phyloP scores from a whole-genome alignment of 2,329 filamentous ascomycete species.

The Phaeosphaeria sp. region DNA sequence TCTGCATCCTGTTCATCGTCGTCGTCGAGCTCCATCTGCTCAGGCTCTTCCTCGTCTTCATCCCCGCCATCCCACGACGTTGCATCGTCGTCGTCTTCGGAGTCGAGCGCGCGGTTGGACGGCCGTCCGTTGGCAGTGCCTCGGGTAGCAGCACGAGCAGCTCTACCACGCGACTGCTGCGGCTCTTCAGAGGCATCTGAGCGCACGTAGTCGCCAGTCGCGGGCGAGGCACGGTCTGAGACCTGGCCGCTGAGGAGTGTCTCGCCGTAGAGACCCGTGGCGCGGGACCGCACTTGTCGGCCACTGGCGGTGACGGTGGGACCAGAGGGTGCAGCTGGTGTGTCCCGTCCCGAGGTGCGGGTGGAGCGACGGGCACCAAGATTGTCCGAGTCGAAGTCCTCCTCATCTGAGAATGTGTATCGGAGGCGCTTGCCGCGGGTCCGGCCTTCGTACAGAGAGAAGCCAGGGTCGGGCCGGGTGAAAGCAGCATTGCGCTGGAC shows the following conservation, averaged over 20 bases:
- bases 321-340: conserved; percentile 71
- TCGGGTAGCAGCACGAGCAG: conserved; percentile 45
- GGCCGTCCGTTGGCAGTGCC: conserved; percentile 26
- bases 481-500: conserved; percentile 86
- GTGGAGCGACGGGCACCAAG: conserved; percentile 70
- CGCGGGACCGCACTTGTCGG: conserved; percentile 76
- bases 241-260: conserved; percentile 63
- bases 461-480: conserved; percentile 83
- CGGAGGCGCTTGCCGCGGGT: conserved; percentile 95
- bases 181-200: conserved; percentile 56
- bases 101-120: conserved; percentile 55
- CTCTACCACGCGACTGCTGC: conserved; percentile 53
- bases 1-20: conserved; percentile 49
- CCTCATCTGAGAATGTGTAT: conserved; percentile 94
- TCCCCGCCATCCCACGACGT: conserved; percentile 74
- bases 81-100: conserved; percentile 71
- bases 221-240: conserved; percentile 49
- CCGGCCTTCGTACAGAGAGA: conserved; percentile 93
- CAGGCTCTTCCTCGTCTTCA: conserved; percentile 75
- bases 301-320: conserved; percentile 82
- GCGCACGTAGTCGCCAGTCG: conserved; percentile 53
- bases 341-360: conserved; percentile 75
- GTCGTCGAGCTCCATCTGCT: conserved; percentile 70
- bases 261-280: conserved; percentile 68
- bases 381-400: conserved; percentile 74